These are phyloP conservation scores for Salvia splendens DNA, from an alignment of 257 asterid species.

Conservation along the genomic window DNA sequence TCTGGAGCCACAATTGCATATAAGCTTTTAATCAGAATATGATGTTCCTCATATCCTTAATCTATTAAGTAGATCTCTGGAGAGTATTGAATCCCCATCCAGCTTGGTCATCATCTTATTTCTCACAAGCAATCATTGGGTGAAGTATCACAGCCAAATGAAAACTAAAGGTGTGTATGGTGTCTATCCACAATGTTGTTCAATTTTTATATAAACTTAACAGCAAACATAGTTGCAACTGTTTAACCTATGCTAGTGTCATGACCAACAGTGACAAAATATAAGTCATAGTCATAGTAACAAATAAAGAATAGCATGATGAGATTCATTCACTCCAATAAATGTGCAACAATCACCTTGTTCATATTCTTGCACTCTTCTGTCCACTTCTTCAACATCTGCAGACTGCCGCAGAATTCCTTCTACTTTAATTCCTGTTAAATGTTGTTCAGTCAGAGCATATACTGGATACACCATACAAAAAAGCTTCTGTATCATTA, in stretches of 20 bases:
- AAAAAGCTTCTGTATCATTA: constrained; percentile 9
- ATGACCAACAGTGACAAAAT: not conserved
- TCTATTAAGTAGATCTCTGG: constrained; percentile 8
- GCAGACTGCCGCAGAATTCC: constrained; percentile 96
- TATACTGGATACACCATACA: constrained; percentile 19
- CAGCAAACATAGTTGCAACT: constrained; percentile 2
- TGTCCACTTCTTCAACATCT: constrained; percentile 93
- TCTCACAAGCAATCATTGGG: constrained; percentile 1
- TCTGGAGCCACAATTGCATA: not conserved
- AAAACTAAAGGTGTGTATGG: not conserved
- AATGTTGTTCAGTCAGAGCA: constrained; percentile 29
- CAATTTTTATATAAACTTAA: not conserved
- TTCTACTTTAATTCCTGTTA: constrained; percentile 78
- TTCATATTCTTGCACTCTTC: constrained; percentile 89
- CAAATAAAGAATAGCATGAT: constrained; percentile 17
- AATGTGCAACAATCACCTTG: constrained; percentile 56
- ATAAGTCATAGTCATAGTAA: constrained; percentile 15
- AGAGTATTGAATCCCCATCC: constrained; percentile 9
- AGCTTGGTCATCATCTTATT: not conserved
- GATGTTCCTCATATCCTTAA: constrained; percentile 6
- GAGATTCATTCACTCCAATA: constrained; percentile 23
- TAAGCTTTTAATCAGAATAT: constrained; percentile 18
- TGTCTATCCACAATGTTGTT: not conserved
- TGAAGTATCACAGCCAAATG: constrained; percentile 7
- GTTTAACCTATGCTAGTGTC: not conserved